These are phyloP conservation scores for Silene coronaria DNA, from an alignment of 179 eudicot genomes.

Conservation along the genomic window DNA sequence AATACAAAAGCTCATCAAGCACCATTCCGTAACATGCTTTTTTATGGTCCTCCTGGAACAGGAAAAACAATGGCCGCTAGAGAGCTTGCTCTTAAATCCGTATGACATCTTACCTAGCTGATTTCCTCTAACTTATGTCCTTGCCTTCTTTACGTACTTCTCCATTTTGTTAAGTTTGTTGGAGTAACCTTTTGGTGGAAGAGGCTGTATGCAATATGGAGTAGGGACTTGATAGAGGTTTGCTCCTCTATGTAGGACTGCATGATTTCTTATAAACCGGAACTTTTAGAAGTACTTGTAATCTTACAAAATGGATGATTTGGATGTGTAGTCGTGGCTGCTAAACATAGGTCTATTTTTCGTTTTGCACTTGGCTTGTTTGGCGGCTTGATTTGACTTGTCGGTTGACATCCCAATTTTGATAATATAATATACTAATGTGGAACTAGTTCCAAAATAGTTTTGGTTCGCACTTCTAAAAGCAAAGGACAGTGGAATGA, in stretches of 20 bases:
- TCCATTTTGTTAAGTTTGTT: not conserved
- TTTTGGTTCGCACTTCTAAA: not conserved
- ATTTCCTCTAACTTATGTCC: not conserved
- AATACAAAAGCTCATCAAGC: conserved; percentile 91
- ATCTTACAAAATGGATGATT: not conserved
- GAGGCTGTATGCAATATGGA: not conserved
- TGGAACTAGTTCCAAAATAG: not conserved
- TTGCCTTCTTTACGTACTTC: not conserved
- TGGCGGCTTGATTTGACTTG: not conserved
- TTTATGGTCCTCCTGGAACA: conserved; percentile 96
- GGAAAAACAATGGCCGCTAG: conserved; percentile 98
- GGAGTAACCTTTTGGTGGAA: not conserved
- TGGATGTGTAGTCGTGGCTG: not conserved
- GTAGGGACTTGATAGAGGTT: not conserved
- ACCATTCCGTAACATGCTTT: conserved; percentile 91
- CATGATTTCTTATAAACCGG: too few relatives aligned
- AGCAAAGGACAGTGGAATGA: not conserved
- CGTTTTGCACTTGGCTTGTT: not conserved
- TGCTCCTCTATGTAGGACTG: not conserved
- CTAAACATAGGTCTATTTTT: not conserved
- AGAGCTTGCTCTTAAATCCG: conserved; percentile 86
- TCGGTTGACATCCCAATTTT: not conserved
- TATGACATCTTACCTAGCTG: conserved; percentile 32
- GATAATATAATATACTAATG: not conserved
- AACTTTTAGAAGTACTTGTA: not conserved